Evolutionary conservation across 441 rosid species (phyloP).

Genomic region (Gossypium gossypioides): DNA sequence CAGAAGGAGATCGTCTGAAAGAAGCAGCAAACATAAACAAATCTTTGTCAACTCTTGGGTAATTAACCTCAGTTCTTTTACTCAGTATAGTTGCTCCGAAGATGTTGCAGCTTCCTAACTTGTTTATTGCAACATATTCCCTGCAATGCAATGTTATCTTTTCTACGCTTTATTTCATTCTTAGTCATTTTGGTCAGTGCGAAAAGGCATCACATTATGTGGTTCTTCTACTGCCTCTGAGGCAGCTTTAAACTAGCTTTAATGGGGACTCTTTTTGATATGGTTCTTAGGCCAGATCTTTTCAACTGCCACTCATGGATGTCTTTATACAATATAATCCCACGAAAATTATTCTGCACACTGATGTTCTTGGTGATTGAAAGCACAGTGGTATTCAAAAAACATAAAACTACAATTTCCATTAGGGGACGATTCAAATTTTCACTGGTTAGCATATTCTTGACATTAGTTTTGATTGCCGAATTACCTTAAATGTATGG

Average conservation of each 20-base stretch:
- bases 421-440: not conserved
- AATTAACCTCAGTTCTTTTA: conserved; percentile 22
- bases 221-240: conserved; percentile 2
- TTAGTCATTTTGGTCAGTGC: not conserved
- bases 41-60: conserved; percentile 94
- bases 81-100: not conserved
- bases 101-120: not conserved
- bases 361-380: not conserved
- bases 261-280: not conserved
- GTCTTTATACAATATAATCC: not conserved
- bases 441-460: conserved; percentile 2
- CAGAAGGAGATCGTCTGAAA: conserved; percentile 93
- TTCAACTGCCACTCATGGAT: not conserved
- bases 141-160: conserved; percentile 4
- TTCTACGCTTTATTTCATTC: conserved; percentile 6
- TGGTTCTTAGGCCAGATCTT: not conserved
- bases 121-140: not conserved
- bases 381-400: not conserved
- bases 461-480: conserved; percentile 7
- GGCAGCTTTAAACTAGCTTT: not conserved
- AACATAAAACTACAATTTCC: not conserved
- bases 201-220: not conserved
- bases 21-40: conserved; percentile 95
- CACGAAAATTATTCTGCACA: not conserved
- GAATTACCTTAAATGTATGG: not conserved